Conservation (phyloP, 2,329 filamentous ascomycete genomes). For the Cyanodermella asteris region DNA sequence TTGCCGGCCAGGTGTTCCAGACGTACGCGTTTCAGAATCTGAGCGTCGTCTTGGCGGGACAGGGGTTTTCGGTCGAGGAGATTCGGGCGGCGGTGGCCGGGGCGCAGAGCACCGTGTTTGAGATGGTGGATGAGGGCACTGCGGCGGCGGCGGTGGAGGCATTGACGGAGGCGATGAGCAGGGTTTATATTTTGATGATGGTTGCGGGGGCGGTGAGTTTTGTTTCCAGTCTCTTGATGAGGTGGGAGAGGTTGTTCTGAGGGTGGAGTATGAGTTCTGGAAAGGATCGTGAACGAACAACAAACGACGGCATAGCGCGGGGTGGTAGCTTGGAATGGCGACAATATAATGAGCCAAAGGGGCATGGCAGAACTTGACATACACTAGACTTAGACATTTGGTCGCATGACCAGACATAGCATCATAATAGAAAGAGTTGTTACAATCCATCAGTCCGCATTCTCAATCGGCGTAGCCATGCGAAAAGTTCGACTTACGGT, state of each 20-base stretch:
- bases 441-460: no score
- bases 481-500: no score
- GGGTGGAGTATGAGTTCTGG: no score
- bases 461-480: no score
- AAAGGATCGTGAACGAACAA: no score
- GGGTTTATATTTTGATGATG: conserved; percentile 14
- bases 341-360: no score
- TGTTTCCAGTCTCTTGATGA: conserved; percentile 8
- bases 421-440: no score
- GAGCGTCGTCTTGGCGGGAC: conserved; percentile 10
- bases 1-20: conserved; percentile 18
- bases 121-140: conserved; percentile 9
- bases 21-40: conserved; percentile 14
- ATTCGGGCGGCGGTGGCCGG: conserved; percentile 12
- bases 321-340: no score
- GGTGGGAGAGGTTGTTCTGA: conserved; percentile 8
- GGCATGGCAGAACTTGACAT: no score
- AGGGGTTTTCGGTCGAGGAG: conserved; percentile 10
- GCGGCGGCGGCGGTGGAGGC: conserved; percentile 12
- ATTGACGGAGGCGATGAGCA: conserved; percentile 14
- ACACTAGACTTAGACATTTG: no score
- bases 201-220: conserved; percentile 12
- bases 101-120: conserved; percentile 10
- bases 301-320: no score
- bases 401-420: no score